phyloP scores from a whole-genome alignment of 1,284 basidiomycete genomes.

The Heterobasidion irregulare region DNA sequence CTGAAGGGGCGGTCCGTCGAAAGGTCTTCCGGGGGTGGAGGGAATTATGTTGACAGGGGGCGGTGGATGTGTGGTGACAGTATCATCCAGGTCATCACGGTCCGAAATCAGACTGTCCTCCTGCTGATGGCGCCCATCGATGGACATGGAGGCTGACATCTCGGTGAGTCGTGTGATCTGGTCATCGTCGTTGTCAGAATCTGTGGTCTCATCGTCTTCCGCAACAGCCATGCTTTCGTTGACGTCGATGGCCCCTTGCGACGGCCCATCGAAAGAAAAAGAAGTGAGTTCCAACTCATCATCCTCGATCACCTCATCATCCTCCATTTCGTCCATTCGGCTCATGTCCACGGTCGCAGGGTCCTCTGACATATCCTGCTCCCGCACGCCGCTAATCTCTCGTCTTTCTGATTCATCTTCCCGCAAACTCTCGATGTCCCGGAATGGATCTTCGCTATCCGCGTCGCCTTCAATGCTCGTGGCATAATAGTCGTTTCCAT shows the following conservation, averaged over 20 bases:
- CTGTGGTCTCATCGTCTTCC: slow-evolving; percentile 37
- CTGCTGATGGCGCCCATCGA: slow-evolving; percentile 13
- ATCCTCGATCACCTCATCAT: slow-evolving; percentile 36
- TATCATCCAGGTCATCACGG: slow-evolving; percentile 8
- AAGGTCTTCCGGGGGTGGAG: slow-evolving; percentile 5
- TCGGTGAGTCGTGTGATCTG: slow-evolving; percentile 11
- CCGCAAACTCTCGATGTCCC: slow-evolving; percentile 76
- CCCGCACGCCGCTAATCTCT: not conserved
- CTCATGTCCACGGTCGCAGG: slow-evolving; percentile 31
- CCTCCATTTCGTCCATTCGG: slow-evolving; percentile 41
- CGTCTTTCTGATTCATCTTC: slow-evolving; percentile 40
- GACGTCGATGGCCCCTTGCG: slow-evolving; percentile 36
- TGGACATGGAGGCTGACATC: slow-evolving; percentile 10
- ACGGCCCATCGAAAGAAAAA: slow-evolving; percentile 62
- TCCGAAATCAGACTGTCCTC: slow-evolving; percentile 12
- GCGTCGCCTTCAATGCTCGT: slow-evolving; percentile 26
- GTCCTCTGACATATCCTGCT: slow-evolving; percentile 12
- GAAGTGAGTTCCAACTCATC: slow-evolving; percentile 61
- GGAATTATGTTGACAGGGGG: not conserved
- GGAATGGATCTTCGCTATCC: slow-evolving; percentile 76
- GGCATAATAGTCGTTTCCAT: slow-evolving; percentile 26
- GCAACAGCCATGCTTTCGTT: slow-evolving; percentile 28
- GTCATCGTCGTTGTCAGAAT: slow-evolving; percentile 34
- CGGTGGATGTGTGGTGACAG: slow-evolving; percentile 12
- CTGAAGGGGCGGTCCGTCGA: slow-evolving; percentile 13